phyloP scores from a whole-genome alignment of 371 early-diverging fungal genomes.

The Paraphysoderma sedebokerense region DNA sequence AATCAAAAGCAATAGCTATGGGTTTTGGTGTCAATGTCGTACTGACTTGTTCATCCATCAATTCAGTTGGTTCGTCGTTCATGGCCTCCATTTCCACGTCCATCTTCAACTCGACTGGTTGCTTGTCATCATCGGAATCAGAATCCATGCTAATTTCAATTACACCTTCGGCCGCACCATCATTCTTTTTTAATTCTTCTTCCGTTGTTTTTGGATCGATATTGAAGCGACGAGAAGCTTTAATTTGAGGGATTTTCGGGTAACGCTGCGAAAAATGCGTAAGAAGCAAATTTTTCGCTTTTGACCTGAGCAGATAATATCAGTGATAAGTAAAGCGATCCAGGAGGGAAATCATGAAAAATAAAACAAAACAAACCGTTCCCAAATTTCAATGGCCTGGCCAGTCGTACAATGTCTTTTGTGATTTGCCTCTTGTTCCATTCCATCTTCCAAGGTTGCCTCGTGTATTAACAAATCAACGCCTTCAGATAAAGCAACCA shows the following conservation, averaged over 20 bases:
- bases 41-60: too few species aligned
- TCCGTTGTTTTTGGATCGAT: too few species aligned
- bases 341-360: neutral
- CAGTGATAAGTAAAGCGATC: neutral
- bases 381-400: slow-evolving; percentile 75
- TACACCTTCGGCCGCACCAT: too few species aligned
- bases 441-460: slow-evolving; percentile 79
- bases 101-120: neutral
- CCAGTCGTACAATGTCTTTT: slow-evolving; percentile 80
- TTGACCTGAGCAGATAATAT: slow-evolving; percentile 43
- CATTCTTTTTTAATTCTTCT: too few species aligned
- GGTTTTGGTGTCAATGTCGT: too few species aligned
- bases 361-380: slow-evolving; percentile 18
- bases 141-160: too few species aligned
- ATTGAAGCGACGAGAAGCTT: too few species aligned
- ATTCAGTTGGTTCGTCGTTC: neutral
- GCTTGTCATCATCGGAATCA: too few species aligned
- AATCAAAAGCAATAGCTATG: too few species aligned
- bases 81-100: neutral
- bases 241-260: slow-evolving; percentile 44
- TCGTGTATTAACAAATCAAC: slow-evolving; percentile 82
- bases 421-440: slow-evolving; percentile 55
- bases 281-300: slow-evolving; percentile 51
- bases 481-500: slow-evolving; percentile 45
- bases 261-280: slow-evolving; percentile 98